Conservation (phyloP, 257 asterid genomes). For the Striga asiatica region DNA sequence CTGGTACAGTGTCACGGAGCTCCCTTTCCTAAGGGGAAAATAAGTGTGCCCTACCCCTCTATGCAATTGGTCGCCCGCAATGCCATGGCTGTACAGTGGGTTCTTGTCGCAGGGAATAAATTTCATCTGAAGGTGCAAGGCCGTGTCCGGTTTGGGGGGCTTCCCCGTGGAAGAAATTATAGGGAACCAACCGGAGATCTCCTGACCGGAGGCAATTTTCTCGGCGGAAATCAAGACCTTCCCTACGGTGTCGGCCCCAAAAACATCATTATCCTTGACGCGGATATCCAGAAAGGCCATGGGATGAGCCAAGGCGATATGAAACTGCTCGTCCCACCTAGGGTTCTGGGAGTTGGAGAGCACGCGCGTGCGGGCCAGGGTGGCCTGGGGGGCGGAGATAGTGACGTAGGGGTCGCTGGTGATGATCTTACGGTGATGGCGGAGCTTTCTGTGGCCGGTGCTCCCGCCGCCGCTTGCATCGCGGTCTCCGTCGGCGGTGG, state of each 20-base stretch:
- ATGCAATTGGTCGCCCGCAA: slow-evolving; percentile 53
- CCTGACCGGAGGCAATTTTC: slow-evolving; percentile 36
- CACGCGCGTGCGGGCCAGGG: slow-evolving; percentile 86
- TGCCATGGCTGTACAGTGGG: slow-evolving; percentile 47
- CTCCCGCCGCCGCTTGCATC: slow-evolving; percentile 10
- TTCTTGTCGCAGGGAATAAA: slow-evolving; percentile 45
- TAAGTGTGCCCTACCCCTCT: slow-evolving; percentile 54
- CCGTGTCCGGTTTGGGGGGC: slow-evolving; percentile 46
- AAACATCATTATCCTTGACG: slow-evolving; percentile 63
- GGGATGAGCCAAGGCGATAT: slow-evolving; percentile 58
- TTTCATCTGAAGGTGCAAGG: slow-evolving; percentile 40
- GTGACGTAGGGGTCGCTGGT: slow-evolving; percentile 84
- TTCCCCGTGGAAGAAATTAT: slow-evolving; percentile 30
- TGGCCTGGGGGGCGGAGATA: slow-evolving; percentile 57
- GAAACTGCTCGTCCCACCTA: slow-evolving; percentile 56
- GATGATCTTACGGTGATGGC: slow-evolving; percentile 55
- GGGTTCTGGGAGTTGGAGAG: slow-evolving; percentile 61
- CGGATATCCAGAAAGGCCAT: slow-evolving; percentile 40
- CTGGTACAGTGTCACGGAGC: slow-evolving; percentile 64
- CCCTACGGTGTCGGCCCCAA: slow-evolving; percentile 72
- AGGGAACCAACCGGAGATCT: slow-evolving; percentile 40
- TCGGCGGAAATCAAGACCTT: slow-evolving; percentile 41
- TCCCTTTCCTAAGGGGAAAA: slow-evolving; percentile 72
- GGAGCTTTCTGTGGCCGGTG: slow-evolving; percentile 27
- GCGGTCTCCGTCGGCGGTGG: slow-evolving; percentile 9